A percentile compares a stretch with the other conserved stretches of the same genome.
These are phyloP conservation scores for Tylopilus felleus DNA, from an alignment of 768 basidiomycete genomes.

Conservation along the genomic window DNA sequence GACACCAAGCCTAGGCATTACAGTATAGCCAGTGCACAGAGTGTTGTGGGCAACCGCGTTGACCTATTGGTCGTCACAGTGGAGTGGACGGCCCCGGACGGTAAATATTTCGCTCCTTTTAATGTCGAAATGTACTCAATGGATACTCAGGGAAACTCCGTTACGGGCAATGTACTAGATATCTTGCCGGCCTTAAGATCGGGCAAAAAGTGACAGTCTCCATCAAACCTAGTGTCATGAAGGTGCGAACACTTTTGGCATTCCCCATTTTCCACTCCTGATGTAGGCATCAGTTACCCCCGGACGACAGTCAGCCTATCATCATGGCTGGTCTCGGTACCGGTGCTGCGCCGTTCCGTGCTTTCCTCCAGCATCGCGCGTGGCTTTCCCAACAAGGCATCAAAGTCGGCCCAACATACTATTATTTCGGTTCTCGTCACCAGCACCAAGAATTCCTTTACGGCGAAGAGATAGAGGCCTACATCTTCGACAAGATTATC, in stretches of 20 bases:
- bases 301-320: constrained; percentile 79
- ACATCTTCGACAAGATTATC: constrained; percentile 79
- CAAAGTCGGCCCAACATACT: constrained; percentile 88
- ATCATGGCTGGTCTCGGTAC: constrained; percentile 99
- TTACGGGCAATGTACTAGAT: constrained; percentile 95
- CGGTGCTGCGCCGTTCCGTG: constrained; percentile 98
- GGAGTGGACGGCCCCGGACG: constrained; percentile 84
- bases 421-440: constrained; percentile 98
- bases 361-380: constrained; percentile 95
- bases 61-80: constrained; percentile 96
- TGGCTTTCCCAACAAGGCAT: constrained; percentile 72
- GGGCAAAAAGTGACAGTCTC: constrained; percentile 97
- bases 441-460: constrained; percentile 96
- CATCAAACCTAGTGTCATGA: constrained; percentile 99
- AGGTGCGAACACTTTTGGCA: constrained; percentile 46
- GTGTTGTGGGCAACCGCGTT: constrained; percentile 90
- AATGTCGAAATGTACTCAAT: constrained; percentile 3
- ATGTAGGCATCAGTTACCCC: constrained; percentile 61
- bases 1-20: constrained; percentile 98
- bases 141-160: constrained; percentile 56
- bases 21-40: constrained; percentile 95
- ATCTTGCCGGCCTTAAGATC: constrained; percentile 76
- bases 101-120: constrained; percentile 41
- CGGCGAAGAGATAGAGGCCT: constrained; percentile 94
- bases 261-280: not conserved